phyloP scores from a whole-genome alignment of 352 stramenopile genomes.

The Hyaloperonospora brassicae region DNA sequence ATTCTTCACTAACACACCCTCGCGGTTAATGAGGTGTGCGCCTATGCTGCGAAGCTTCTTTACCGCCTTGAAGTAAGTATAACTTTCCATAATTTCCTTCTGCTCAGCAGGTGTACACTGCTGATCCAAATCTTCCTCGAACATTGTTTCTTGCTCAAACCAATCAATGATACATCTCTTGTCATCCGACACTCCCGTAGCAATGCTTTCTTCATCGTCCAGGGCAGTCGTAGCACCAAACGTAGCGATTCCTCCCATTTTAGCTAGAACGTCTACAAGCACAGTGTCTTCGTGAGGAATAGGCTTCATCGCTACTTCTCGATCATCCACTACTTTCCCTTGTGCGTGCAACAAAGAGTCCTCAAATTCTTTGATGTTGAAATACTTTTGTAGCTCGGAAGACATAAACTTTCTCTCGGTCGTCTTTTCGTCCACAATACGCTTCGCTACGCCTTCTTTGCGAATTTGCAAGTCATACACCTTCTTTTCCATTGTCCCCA shows the following conservation, averaged over 20 bases:
- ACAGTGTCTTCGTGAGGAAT: constrained; percentile 46
- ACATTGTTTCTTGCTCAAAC: constrained; percentile 88
- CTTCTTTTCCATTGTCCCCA: constrained; percentile 90
- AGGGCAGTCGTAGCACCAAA: neutral
- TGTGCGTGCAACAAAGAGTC: constrained; percentile 44
- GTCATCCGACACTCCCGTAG: constrained; percentile 11
- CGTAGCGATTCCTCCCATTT: constrained; percentile 27
- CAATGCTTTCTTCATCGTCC: constrained; percentile 10
- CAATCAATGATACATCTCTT: constrained; percentile 65
- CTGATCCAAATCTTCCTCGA: constrained; percentile 82
- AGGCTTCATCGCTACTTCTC: constrained; percentile 15
- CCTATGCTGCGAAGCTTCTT: constrained; percentile 31
- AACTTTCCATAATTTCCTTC: constrained; percentile 61
- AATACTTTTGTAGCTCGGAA: constrained; percentile 79
- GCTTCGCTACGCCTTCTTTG: constrained; percentile 85
- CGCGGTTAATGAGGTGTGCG: constrained; percentile 32
- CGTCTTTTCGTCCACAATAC: constrained; percentile 84
- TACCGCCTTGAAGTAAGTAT: constrained; percentile 68
- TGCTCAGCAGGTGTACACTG: constrained; percentile 62
- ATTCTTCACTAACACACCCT: constrained; percentile 40
- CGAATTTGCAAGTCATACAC: constrained; percentile 87
- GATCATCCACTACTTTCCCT: constrained; percentile 17
- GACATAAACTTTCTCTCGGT: constrained; percentile 78
- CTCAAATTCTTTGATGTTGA: constrained; percentile 77
- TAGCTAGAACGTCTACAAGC: constrained; percentile 39